A percentile compares a stretch with the other conserved stretches of the same genome.
Evolutionary conservation across 2,329 filamentous ascomycete genomes (phyloP).

Genomic region (Apiospora malaysiana): DNA sequence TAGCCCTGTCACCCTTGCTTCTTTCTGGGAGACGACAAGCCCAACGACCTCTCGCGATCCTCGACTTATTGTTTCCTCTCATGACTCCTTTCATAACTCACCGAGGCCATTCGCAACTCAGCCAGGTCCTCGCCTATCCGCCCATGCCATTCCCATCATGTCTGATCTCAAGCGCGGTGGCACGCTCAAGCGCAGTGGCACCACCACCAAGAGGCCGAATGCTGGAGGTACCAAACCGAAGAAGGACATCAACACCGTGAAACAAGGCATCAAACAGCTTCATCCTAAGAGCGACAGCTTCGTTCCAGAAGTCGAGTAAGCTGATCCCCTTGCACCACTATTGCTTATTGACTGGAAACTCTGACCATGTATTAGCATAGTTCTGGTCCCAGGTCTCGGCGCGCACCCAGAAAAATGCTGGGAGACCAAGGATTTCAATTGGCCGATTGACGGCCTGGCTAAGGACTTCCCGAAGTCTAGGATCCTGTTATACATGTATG

Average conservation of each 20-base stretch:
- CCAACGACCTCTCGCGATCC: not conserved
- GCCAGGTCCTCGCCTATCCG: not conserved
- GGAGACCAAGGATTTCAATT: slow-evolving; percentile 47
- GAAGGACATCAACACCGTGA: slow-evolving; percentile 43
- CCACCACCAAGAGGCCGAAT: slow-evolving; percentile 25
- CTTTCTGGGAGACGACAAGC: not conserved
- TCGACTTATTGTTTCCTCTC: not conserved
- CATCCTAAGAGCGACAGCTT: slow-evolving; percentile 41
- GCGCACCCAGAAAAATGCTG: slow-evolving; percentile 48
- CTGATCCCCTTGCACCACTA: not conserved
- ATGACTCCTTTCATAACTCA: not conserved
- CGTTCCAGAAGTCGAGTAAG: slow-evolving; percentile 45
- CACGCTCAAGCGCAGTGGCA: not conserved
- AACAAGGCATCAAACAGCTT: slow-evolving; percentile 47
- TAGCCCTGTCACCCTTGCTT: not conserved
- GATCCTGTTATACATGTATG: slow-evolving; percentile 48
- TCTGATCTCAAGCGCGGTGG: slow-evolving; percentile 4
- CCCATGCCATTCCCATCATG: not conserved
- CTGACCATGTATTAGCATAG: slow-evolving; percentile 33
- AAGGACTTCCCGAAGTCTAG: slow-evolving; percentile 48
- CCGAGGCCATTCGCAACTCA: too few relatives aligned
- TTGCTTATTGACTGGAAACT: not conserved
- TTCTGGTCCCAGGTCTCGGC: slow-evolving; percentile 49
- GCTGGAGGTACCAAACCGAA: slow-evolving; percentile 34
- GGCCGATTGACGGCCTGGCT: slow-evolving; percentile 45